Evolutionary conservation across 2,329 filamentous ascomycete species (phyloP).

Genomic region (Pseudogymnoascus sp.): DNA sequence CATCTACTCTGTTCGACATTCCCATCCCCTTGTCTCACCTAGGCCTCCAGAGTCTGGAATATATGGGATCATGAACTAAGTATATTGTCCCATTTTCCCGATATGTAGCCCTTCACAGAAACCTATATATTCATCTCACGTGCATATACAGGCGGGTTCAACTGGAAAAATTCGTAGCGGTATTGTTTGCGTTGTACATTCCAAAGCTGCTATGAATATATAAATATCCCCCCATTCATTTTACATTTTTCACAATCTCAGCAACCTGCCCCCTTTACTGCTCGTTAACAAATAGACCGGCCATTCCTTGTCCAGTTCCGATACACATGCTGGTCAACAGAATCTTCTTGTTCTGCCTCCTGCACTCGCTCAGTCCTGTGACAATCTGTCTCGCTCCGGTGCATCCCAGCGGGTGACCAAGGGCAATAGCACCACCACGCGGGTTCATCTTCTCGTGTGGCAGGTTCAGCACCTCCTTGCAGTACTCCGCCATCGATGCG

Average conservation of each 20-base stretch:
- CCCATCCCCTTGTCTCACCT: too few species aligned
- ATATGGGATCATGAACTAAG: too few species aligned
- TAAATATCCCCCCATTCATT: neutral
- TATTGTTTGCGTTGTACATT: neutral
- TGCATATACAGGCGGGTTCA: neutral
- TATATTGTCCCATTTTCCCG: too few species aligned
- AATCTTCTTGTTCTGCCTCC: constrained; percentile 81
- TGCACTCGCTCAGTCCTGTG: constrained; percentile 77
- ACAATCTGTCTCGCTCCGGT: constrained; percentile 78
- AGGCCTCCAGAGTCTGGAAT: too few species aligned
- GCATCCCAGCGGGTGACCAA: constrained; percentile 73
- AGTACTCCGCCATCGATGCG: constrained; percentile 96
- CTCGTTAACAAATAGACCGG: constrained; percentile 57
- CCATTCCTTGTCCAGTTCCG: constrained; percentile 62
- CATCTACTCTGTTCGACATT: too few species aligned
- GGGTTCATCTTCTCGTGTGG: constrained; percentile 73
- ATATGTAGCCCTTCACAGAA: neutral
- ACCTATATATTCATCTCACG: neutral
- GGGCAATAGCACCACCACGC: constrained; percentile 71
- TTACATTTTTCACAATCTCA: neutral
- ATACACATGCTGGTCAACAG: constrained; percentile 87
- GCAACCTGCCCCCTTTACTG: constrained; percentile 19
- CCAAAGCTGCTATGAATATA: neutral
- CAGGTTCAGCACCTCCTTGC: constrained; percentile 61
- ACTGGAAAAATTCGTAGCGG: neutral